These are phyloP conservation scores for Pythium grandisporangium DNA, from an alignment of 352 stramenopile genomes.

Conservation along the genomic window DNA sequence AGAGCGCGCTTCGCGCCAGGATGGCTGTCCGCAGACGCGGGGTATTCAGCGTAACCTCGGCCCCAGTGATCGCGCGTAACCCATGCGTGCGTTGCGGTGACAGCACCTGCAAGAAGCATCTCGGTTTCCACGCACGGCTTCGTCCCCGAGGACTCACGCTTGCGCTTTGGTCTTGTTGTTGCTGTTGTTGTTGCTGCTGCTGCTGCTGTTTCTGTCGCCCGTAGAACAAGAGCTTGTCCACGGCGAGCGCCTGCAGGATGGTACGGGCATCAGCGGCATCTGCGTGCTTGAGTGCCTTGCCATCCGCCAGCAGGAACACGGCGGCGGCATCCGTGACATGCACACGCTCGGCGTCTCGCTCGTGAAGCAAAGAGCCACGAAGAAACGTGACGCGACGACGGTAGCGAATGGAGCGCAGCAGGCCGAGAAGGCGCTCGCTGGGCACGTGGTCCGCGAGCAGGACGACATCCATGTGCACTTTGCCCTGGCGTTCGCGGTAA, in stretches of 20 bases:
- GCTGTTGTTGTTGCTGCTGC: background rate
- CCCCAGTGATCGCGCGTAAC: constrained; percentile 37
- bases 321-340: constrained; percentile 31
- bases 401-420: constrained; percentile 38
- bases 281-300: constrained; percentile 25
- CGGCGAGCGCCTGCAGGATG: constrained; percentile 39
- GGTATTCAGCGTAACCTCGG: constrained; percentile 40
- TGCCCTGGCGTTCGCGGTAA: constrained; percentile 38
- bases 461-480: constrained; percentile 57
- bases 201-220: constrained; percentile 1
- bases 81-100: constrained; percentile 30
- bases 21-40: constrained; percentile 34
- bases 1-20: constrained; percentile 35
- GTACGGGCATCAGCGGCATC: constrained; percentile 39
- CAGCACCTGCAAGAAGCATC: constrained; percentile 45
- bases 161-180: no score
- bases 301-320: constrained; percentile 45
- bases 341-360: constrained; percentile 36
- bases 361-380: constrained; percentile 39
- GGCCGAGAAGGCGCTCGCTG: constrained; percentile 16
- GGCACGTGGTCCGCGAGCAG: constrained; percentile 29
- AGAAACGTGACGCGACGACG: constrained; percentile 38
- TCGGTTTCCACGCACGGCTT: constrained; percentile 18
- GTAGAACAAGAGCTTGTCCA: constrained; percentile 36
- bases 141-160: no score